Percentiles rank a stretch among this genome's conserved stretches.
phyloP scores from a whole-genome alignment of 2,329 filamentous ascomycete genomes.

The Ophiostoma novo-ulmi region DNA sequence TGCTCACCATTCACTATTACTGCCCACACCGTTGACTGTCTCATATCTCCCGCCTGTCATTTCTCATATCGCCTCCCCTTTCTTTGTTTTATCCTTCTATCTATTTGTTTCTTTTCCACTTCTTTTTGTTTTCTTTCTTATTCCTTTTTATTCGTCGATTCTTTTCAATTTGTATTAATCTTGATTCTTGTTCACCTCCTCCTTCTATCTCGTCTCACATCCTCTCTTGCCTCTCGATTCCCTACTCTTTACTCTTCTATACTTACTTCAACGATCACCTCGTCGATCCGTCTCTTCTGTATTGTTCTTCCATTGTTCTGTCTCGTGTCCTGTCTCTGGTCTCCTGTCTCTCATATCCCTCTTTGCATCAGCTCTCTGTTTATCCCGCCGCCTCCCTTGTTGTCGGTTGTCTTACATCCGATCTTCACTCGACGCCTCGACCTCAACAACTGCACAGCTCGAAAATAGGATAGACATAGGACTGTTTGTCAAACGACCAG shows the following conservation, averaged over 20 bases:
- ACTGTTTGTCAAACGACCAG: background rate
- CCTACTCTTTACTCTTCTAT: background rate
- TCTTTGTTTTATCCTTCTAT: slow-evolving; percentile 14
- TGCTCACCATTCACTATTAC: background rate
- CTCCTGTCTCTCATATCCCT: background rate
- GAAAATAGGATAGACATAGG: background rate
- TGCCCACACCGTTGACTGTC: slow-evolving; percentile 6
- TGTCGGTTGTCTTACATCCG: background rate
- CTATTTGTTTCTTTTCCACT: slow-evolving; percentile 7
- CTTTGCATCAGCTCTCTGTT: background rate
- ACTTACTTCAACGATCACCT: background rate
- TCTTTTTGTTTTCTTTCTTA: background rate
- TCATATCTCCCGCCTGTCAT: slow-evolving; percentile 10
- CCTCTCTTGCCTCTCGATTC: background rate
- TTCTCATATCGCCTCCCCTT: slow-evolving; percentile 15
- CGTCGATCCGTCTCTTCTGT: background rate
- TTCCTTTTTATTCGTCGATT: background rate
- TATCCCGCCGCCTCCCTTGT: background rate
- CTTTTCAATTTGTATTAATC: background rate
- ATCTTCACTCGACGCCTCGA: background rate
- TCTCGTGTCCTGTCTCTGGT: background rate
- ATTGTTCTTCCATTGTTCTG: background rate
- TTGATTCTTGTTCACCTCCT: background rate
- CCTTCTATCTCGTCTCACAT: background rate
- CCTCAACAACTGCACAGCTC: background rate